phyloP scores from a whole-genome alignment of 768 basidiomycete genomes.

The Terana coerulea region DNA sequence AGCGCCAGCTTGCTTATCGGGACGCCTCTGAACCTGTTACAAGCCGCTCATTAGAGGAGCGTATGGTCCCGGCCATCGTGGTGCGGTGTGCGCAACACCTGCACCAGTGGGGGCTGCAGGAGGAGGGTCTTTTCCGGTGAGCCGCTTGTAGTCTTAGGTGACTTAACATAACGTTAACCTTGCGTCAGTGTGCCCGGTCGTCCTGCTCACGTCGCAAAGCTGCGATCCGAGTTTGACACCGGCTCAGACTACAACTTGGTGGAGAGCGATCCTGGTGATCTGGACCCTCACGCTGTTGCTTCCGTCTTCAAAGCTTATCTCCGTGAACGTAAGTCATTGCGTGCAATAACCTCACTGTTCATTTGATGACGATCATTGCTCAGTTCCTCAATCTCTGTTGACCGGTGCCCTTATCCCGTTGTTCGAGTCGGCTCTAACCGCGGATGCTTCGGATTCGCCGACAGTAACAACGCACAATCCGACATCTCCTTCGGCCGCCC shows the following conservation, averaged over 20 bases:
- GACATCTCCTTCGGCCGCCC: constrained; percentile 1
- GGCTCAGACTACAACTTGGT: constrained; percentile 86
- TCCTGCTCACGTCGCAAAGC: constrained; percentile 70
- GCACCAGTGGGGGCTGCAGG: constrained; percentile 77
- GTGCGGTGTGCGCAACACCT: constrained; percentile 82
- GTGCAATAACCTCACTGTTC: constrained; percentile 10
- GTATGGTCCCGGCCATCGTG: constrained; percentile 66
- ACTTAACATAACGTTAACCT: background rate
- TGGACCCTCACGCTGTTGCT: constrained; percentile 93
- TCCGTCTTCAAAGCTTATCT: constrained; percentile 91
- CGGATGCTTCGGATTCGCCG: constrained; percentile 28
- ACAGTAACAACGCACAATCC: background rate
- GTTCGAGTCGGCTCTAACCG: constrained; percentile 74
- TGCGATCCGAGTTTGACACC: constrained; percentile 83
- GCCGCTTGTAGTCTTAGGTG: constrained; percentile 24
- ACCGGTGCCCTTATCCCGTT: constrained; percentile 65
- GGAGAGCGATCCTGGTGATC: constrained; percentile 74
- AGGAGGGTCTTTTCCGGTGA: constrained; percentile 84
- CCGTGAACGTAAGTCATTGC: constrained; percentile 74
- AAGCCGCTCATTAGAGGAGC: constrained; percentile 22
- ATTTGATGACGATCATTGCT: constrained; percentile 8
- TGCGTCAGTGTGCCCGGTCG: constrained; percentile 70
- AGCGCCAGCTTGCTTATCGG: background rate
- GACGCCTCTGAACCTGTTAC: constrained; percentile 7
- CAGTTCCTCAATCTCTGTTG: constrained; percentile 86